Evolutionary conservation across 257 asterid species (phyloP).

Genomic region (Leptodermis oblonga): DNA sequence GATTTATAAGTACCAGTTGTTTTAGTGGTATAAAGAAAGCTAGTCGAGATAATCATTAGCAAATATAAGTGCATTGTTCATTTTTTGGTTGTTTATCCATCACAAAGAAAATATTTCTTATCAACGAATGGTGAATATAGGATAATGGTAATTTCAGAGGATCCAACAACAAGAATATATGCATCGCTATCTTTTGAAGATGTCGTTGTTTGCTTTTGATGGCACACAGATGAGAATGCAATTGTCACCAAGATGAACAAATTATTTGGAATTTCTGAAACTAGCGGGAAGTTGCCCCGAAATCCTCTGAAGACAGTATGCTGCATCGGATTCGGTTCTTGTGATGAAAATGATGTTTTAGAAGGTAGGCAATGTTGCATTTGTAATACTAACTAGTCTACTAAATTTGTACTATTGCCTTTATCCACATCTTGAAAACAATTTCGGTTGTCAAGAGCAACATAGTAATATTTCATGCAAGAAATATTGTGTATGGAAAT

Average conservation of each 20-base stretch:
- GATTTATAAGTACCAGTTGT: too few species aligned
- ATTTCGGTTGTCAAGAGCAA: too few species aligned
- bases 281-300: neutral
- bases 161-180: conserved; percentile 2
- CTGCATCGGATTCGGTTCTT: neutral
- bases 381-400: neutral
- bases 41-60: too few species aligned
- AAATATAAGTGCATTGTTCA: neutral
- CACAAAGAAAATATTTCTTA: neutral
- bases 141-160: neutral
- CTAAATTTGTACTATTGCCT: too few species aligned
- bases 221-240: neutral
- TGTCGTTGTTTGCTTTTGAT: conserved; percentile 3
- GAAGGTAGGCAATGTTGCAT: neutral
- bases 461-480: too few species aligned
- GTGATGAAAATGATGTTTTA: neutral
- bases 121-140: neutral
- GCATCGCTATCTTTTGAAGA: conserved; percentile 1
- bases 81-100: neutral
- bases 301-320: neutral
- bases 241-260: conserved; percentile 1
- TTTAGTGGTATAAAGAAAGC: too few species aligned
- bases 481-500: too few species aligned
- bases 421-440: too few species aligned
- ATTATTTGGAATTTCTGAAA: neutral